Evolutionary conservation across 2,329 filamentous ascomycete genomes (phyloP), one percentile per base, ranked within the genome.

Genomic region (Claviceps spartinae): DNA sequence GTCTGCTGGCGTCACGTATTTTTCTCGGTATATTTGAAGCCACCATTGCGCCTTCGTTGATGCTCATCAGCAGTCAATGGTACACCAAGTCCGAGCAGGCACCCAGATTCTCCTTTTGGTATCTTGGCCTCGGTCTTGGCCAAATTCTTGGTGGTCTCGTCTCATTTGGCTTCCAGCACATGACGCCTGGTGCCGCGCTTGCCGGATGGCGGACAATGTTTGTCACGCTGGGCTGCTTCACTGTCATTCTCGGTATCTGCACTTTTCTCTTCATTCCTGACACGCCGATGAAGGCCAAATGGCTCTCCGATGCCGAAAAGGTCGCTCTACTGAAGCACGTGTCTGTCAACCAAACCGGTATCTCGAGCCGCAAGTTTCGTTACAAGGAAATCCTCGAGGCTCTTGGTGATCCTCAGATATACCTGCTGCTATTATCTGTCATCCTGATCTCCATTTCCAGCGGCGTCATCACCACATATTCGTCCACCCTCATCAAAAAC

Each of bases 161-260:
- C 48, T 81, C 79, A 0, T 82, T 73, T 55, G 78, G 66, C 43
- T 81, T 79, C 61, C 77, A 81, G 60, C 72, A 78, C 11, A 67
- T 72, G 64, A 71, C 58, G 0, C 66, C 67, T 3, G 81, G 78
- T 1, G 67, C 83, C 3, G 64, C 71, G 1, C 73, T 75, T 2
- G 69, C 78, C n/a, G 82, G 82, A 4, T 88, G 83, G 83, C 71
- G 80, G 5, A 83, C 77, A 77, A 73, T 86, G 24, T 87, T 87
- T 63, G 79, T 86, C 47, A 76, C 83, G 13, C 81, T 87, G 58
- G 83, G 83, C 8, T 68, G 71, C 4, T 67, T 67, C 24, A 70
- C 68, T 2, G 62, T 68, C 3, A 16, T 59, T 6, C 60, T 68
- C 5, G 68, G 66, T 0, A 45, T 68, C 8, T 59, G 56, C 48